phyloP scores from a whole-genome alignment of 2,329 filamentous ascomycete genomes.

The Monascus ruber region DNA sequence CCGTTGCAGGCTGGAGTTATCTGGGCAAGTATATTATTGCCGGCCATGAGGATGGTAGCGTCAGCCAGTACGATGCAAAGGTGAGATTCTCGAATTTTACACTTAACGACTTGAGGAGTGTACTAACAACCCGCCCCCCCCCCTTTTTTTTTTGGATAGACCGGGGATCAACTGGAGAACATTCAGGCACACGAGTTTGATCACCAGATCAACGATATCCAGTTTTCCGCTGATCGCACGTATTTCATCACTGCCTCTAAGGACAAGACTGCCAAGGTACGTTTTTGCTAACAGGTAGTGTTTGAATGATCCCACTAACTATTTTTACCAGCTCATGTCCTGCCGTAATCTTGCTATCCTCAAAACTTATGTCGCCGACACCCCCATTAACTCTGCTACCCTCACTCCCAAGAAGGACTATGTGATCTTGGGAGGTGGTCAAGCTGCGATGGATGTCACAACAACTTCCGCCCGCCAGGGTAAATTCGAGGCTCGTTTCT shows the following conservation, averaged over 20 bases:
- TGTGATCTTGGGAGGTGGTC: constrained; percentile 93
- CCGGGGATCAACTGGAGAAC: constrained; percentile 70
- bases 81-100: constrained; percentile 29
- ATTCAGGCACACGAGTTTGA: constrained; percentile 77
- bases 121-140: constrained; percentile 11
- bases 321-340: constrained; percentile 54
- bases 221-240: constrained; percentile 86
- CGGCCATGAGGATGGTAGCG: constrained; percentile 88
- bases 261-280: constrained; percentile 89
- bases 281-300: constrained; percentile 4
- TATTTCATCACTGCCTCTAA: constrained; percentile 98
- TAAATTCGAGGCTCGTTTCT: constrained; percentile 98
- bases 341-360: constrained; percentile 78
- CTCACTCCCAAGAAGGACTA: constrained; percentile 96
- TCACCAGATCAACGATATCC: constrained; percentile 76
- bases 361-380: constrained; percentile 87
- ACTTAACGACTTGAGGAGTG: neutral
- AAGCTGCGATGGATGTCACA: constrained; percentile 98
- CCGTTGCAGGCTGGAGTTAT: constrained; percentile 94
- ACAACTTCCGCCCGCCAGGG: constrained; percentile 87
- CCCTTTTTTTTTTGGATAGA: constrained; percentile 38
- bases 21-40: constrained; percentile 92
- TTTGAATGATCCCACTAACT: constrained; percentile 9
- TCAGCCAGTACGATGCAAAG: constrained; percentile 88
- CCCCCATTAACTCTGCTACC: constrained; percentile 87